Conservation (phyloP, 805 yeast genomes). For the Wickerhamomyces mucosus region DNA sequence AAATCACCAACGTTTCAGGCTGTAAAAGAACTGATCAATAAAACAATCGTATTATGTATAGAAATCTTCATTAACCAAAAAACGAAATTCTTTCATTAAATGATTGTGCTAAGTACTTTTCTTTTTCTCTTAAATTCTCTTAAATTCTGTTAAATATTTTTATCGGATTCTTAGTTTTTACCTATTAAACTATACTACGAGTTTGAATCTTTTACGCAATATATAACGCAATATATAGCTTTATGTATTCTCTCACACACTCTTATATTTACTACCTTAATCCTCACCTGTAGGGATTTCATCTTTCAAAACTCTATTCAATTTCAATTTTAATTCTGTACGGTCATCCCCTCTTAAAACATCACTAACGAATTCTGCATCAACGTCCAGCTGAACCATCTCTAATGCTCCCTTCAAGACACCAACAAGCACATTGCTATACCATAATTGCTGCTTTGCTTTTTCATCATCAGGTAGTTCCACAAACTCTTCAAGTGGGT, state of each 20-base stretch:
- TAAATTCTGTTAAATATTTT: too few relatives aligned
- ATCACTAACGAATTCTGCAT: slow-evolving; percentile 72
- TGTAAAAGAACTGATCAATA: slow-evolving; percentile 10
- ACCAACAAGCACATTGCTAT: slow-evolving; percentile 83
- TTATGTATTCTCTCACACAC: too few relatives aligned
- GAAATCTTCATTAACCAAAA: too few relatives aligned
- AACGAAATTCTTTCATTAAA: too few relatives aligned
- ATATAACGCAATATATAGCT: too few relatives aligned
- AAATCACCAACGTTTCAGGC: slow-evolving; percentile 6
- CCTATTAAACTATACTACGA: too few relatives aligned
- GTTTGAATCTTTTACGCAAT: too few relatives aligned
- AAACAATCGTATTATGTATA: too few relatives aligned
- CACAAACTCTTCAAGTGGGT: slow-evolving; percentile 91
- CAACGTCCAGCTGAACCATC: slow-evolving; percentile 92
- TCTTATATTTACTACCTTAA: too few relatives aligned
- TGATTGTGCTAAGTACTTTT: too few relatives aligned
- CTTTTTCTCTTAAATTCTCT: too few relatives aligned
- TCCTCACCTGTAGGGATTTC: slow-evolving; percentile 98
- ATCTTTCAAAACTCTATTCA: slow-evolving; percentile 70
- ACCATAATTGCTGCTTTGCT: slow-evolving; percentile 74
- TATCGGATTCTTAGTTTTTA: too few relatives aligned
- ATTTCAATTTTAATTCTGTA: slow-evolving; percentile 70
- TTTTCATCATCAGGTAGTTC: slow-evolving; percentile 80
- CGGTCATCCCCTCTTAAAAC: slow-evolving; percentile 70
- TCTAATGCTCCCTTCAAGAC: slow-evolving; percentile 86